Percentiles rank a stretch among this genome's conserved stretches.
Conservation (phyloP, 2,329 filamentous ascomycete genomes). For the Paecilomyces fulvus region DNA sequence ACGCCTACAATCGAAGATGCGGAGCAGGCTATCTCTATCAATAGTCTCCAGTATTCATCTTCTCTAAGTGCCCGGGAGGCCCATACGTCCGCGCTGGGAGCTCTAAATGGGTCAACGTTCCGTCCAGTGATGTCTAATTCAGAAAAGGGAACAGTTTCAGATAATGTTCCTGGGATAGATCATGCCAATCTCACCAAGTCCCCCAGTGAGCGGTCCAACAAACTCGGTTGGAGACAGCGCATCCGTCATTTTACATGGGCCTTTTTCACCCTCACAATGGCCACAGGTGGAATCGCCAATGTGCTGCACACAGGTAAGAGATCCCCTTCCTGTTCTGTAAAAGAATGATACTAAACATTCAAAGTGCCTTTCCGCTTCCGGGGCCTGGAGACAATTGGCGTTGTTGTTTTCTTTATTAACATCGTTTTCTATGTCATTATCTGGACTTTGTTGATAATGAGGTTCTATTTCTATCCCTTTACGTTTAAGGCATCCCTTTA, state of each 20-base stretch:
- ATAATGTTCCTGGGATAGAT: background rate
- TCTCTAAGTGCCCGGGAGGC: conserved; percentile 12
- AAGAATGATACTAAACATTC: conserved; percentile 30
- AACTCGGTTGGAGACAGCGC: conserved; percentile 45
- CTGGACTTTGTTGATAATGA: conserved; percentile 54
- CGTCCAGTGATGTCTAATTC: conserved; percentile 2
- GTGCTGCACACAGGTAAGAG: conserved; percentile 48
- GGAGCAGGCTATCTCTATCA: conserved; percentile 13
- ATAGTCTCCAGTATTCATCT: conserved; percentile 6
- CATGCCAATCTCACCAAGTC: background rate
- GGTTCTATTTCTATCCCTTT: conserved; percentile 62
- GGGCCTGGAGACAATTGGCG: conserved; percentile 52
- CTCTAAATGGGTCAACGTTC: conserved; percentile 14
- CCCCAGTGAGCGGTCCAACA: background rate
- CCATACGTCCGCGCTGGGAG: conserved; percentile 22
- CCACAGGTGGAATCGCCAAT: conserved; percentile 53
- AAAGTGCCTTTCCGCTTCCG: conserved; percentile 44
- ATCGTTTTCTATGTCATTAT: conserved; percentile 55
- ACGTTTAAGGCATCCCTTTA: conserved; percentile 64
- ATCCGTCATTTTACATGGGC: conserved; percentile 64
- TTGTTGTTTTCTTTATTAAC: conserved; percentile 56
- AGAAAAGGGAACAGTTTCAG: background rate
- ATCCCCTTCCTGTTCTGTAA: conserved; percentile 36
- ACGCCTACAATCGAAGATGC: conserved; percentile 39
- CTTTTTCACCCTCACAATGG: conserved; percentile 66